Base-by-base conservation (phyloP, 495 filamentous ascomycete genomes). In the Trichoderma gamsii region DNA sequence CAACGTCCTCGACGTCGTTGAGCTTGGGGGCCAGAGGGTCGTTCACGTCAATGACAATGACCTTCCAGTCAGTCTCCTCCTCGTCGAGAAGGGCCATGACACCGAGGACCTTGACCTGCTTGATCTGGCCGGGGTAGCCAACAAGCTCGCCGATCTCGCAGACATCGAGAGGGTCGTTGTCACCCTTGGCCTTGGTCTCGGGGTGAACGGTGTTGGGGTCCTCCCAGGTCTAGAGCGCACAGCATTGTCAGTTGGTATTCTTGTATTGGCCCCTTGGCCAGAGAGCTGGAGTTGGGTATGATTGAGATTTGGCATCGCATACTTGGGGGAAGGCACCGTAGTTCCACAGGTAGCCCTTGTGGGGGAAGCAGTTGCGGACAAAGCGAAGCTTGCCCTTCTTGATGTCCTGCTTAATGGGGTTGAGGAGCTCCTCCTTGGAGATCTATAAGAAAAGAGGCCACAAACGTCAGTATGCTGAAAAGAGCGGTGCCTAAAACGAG, bases 61-160 rank as follows among this genome's bases (percentile, higher is more conserved):
- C 91, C 88, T 99, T 99, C 96, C 96, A 99, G 86, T 99, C 96
- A 70, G 96, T 99, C 88, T 99, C 96, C 79, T 93, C 96, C 85
- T 99, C 96, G 75, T 99, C 96, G 59, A 99, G 89, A 72, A 99
- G 88, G 69, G 96, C 96, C 96, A 99, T 99, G 71, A 97, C 93
- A 81, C 96, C 96, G 67, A 99, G 88, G 49, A 98, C 90, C 88
- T 97, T 98, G 85, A 99, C 96, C 81, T 97, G 94, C 86, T 97
- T 99, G 81, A 99, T 84, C 83, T 99, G 93, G 69, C 96, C 96
- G 43, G 89, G 84, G 83, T 93, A 93, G 77, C 90, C 92, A 71
- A 99, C 96, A 38, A 97, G 85, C 87, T 98, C 96, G 76, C 96
- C 96, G 71, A 99, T 98, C 84, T 98, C 96, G 86, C 96, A 99